Conservation (phyloP, 441 rosid species). For the Metrosideros polymorpha region DNA sequence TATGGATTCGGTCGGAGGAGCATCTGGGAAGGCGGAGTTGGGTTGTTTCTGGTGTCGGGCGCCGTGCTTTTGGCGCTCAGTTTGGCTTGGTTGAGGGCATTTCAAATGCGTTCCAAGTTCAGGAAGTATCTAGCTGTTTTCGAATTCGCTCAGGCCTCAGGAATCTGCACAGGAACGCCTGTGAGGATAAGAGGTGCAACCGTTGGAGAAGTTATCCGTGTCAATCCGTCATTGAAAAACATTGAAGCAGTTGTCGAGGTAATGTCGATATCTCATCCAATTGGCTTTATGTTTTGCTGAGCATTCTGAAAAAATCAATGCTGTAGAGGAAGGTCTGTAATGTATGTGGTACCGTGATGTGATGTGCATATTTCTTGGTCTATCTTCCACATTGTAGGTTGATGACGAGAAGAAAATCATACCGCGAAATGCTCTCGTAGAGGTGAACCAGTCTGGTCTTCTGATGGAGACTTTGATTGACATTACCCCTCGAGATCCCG, state of each 20-base stretch:
- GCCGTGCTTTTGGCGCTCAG: conserved; percentile 70
- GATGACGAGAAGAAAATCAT: conserved; percentile 92
- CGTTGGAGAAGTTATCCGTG: conserved; percentile 81
- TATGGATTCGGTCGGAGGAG: conserved; percentile 86
- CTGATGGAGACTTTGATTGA: conserved; percentile 93
- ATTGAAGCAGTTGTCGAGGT: conserved; percentile 96
- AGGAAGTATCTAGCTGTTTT: conserved; percentile 75
- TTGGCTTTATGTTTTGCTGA: neutral
- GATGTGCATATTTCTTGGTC: neutral
- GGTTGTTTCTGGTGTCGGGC: conserved; percentile 83
- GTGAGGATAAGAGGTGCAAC: conserved; percentile 95
- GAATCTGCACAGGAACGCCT: conserved; percentile 83
- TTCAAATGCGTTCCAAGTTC: conserved; percentile 69
- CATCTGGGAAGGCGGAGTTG: conserved; percentile 98
- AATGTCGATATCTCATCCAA: neutral
- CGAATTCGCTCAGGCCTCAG: conserved; percentile 77
- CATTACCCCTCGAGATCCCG: conserved; percentile 77
- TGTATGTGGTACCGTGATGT: neutral
- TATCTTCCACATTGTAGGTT: conserved; percentile 32
- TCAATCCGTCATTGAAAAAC: conserved; percentile 77
- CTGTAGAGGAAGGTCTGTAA: neutral
- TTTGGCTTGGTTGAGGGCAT: conserved; percentile 87
- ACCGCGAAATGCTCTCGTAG: conserved; percentile 74
- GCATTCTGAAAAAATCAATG: neutral
- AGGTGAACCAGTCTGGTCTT: conserved; percentile 98